phyloP scores from a whole-genome alignment of 2,329 filamentous ascomycete genomes.

The Colletotrichum sansevieriae region DNA sequence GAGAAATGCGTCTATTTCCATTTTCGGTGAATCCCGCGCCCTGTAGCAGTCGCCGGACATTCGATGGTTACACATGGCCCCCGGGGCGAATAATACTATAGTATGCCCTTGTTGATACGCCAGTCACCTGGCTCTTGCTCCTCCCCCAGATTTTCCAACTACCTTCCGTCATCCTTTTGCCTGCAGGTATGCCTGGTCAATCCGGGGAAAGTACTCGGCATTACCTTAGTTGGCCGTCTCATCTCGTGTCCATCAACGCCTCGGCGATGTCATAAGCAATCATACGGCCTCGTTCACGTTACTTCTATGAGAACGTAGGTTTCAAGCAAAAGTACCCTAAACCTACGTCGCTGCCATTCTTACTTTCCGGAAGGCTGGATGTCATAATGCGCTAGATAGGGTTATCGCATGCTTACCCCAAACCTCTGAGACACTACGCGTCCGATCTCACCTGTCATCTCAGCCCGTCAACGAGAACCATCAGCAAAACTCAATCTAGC shows the following conservation, averaged over 20 bases:
- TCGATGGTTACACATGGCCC: slow-evolving; percentile 7
- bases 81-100: neutral
- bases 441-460: slow-evolving; percentile 20
- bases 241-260: no score
- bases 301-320: no score
- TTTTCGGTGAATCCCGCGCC: neutral
- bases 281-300: no score
- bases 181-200: neutral
- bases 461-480: neutral
- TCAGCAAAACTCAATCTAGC: neutral
- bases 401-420: no score
- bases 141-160: slow-evolving; percentile 2
- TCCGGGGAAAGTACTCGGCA: neutral
- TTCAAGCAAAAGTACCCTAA: no score
- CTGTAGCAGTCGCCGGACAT: neutral
- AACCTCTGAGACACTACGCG: neutral
- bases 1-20: accelerated
- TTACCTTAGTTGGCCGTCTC: no score
- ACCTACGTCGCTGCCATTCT: no score
- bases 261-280: no score
- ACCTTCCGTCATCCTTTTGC: neutral
- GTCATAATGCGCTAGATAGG: no score
- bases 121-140: neutral
- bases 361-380: no score
- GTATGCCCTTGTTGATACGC: neutral